A percentile compares a stretch with the other conserved stretches of the same genome.
Evolutionary conservation across 306 rosid species (phyloP).

Genomic region (Cucurbita argyrosperma): DNA sequence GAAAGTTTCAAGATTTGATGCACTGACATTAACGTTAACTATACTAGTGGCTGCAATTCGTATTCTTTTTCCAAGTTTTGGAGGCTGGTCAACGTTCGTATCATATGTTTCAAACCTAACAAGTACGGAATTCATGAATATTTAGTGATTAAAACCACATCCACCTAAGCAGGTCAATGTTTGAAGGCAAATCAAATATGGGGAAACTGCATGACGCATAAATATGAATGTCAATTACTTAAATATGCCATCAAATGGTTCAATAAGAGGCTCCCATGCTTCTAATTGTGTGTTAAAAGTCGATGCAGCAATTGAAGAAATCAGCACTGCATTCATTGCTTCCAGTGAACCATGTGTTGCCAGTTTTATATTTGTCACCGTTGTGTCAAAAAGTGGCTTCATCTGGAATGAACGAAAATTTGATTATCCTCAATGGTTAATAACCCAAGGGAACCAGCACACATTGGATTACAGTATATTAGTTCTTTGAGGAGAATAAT

Average conservation of each 20-base stretch:
- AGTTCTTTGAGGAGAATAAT: slow-evolving; percentile 6
- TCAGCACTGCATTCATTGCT: slow-evolving; percentile 83
- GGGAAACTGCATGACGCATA: neutral
- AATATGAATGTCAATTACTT: slow-evolving; percentile 33
- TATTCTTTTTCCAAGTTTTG: slow-evolving; percentile 66
- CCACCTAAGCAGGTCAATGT: neutral
- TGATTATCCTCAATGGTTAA: neutral
- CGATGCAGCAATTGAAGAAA: slow-evolving; percentile 90
- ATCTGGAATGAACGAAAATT: slow-evolving; percentile 41
- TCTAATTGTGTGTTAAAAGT: slow-evolving; percentile 88
- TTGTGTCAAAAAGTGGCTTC: slow-evolving; percentile 79
- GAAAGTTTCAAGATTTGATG: slow-evolving; percentile 67
- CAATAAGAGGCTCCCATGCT: slow-evolving; percentile 97
- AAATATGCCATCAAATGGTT: slow-evolving; percentile 96
- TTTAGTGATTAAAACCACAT: neutral
- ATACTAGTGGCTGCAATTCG: slow-evolving; percentile 80
- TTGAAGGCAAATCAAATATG: neutral
- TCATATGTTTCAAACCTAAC: slow-evolving; percentile 74
- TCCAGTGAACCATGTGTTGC: slow-evolving; percentile 86
- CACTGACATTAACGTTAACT: slow-evolving; percentile 78
- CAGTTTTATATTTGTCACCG: slow-evolving; percentile 77
- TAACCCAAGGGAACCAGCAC: neutral
- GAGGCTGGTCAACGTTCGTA: slow-evolving; percentile 35
- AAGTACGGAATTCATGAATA: neutral
- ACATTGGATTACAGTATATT: neutral